Base-by-base conservation (phyloP, 208 protist genomes). In the Leishmania tarentolae region DNA sequence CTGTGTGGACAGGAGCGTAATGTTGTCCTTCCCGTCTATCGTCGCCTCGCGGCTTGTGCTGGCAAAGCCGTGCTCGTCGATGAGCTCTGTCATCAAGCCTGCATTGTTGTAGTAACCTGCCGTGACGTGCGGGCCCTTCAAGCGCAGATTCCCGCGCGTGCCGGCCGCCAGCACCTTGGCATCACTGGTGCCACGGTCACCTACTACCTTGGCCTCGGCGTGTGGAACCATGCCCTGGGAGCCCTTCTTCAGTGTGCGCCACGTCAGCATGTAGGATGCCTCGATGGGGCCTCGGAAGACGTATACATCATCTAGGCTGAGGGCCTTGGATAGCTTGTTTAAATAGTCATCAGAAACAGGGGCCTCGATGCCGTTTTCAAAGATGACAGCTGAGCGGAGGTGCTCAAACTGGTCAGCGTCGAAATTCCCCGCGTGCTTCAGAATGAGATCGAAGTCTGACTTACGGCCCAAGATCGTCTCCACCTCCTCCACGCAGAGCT, bases 71-170 rank as follows among this genome's bases (percentile, higher is more conserved):
- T 90, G 86, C 82, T 98, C 95, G 71, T 98, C 95, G 61, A 97
- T 91, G 68, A 98, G 61, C 85, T 98, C 93, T 76, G 95, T 97
- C 81, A 98, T 78, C 47, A 98, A 75, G 13, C 95, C 95, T 7
- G 95, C 95, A 73, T 98, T 98, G 86, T 97, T 98, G 92, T 96
- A 98, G 87, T 96, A 98, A 17, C 88, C 90, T 19, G 92, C 81
- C 17, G 90, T 92, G 46, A 98, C 85, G 80, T 97, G 93, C 11
- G 95, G 95, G 3, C 93, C 95, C 80, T 97, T 96, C 37, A 98
- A 87, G 61, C 92, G 91, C 76, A 98, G 82, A 82, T 98, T 97
- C 37, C 95, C 95, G 66, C 93, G 92, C 59, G 92, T 94, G 76
- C 92, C 93, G 37, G 90, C 84, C 31, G 93, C 88, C 59, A 98